Conservation (phyloP, 2,329 filamentous ascomycete genomes). For the Sarocladium kiliense region DNA sequence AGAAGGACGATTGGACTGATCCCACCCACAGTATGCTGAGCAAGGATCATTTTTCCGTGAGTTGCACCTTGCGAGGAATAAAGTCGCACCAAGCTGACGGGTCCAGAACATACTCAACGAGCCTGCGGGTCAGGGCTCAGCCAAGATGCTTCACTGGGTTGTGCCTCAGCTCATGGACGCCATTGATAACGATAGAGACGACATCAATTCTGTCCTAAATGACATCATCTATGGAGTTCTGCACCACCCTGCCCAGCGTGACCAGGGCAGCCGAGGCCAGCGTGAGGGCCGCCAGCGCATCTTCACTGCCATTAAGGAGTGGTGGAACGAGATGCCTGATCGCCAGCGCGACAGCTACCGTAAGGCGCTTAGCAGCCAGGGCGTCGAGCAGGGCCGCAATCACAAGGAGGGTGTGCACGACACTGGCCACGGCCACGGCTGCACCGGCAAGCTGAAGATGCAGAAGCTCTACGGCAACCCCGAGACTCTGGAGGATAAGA, state of each 20-base stretch:
- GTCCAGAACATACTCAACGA: constrained; percentile 67
- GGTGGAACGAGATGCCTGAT: constrained; percentile 70
- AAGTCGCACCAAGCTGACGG: neutral
- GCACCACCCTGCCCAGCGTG: constrained; percentile 79
- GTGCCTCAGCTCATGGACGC: constrained; percentile 85
- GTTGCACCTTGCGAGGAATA: constrained; percentile 15
- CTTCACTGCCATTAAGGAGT: constrained; percentile 74
- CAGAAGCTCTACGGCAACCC: constrained; percentile 56
- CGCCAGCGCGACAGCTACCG: constrained; percentile 63
- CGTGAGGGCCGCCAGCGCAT: constrained; percentile 68
- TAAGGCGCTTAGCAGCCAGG: constrained; percentile 68
- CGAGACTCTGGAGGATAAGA: constrained; percentile 49
- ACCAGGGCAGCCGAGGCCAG: constrained; percentile 64
- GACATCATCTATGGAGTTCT: constrained; percentile 79
- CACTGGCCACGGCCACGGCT: constrained; percentile 80
- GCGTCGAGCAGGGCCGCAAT: constrained; percentile 73
- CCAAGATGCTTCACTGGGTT: constrained; percentile 73
- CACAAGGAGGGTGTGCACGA: constrained; percentile 84
- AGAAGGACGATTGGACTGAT: constrained; percentile 68
- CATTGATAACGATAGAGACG: constrained; percentile 72
- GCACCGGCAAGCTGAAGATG: constrained; percentile 72
- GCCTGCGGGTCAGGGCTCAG: constrained; percentile 76
- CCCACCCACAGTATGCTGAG: constrained; percentile 95
- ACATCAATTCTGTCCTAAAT: constrained; percentile 65
- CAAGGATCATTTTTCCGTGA: constrained; percentile 85